Conservation (phyloP, 2,329 filamentous ascomycete genomes). For the Truncatella angustata region DNA sequence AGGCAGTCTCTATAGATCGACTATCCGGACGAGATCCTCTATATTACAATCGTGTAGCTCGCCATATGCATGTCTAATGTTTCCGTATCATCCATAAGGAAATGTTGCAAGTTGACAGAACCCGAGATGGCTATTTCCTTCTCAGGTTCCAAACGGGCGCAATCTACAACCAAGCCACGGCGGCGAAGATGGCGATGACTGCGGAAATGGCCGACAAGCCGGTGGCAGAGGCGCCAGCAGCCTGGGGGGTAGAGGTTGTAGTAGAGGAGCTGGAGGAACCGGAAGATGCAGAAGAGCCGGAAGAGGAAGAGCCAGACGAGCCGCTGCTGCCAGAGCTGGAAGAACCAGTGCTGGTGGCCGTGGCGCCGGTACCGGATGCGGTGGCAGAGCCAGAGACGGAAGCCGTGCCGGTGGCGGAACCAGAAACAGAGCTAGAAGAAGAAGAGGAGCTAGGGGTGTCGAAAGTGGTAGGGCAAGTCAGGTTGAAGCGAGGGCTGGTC, state of each 20-base stretch:
- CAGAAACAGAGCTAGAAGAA: conserved; percentile 16
- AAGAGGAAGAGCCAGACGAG: conserved; percentile 11
- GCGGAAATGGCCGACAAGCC: conserved; percentile 10
- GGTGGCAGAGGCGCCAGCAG: conserved; percentile 12
- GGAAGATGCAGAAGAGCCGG: conserved; percentile 12
- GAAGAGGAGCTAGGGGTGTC: conserved; percentile 28
- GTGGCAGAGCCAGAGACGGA: conserved; percentile 7
- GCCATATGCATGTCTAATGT: conserved; percentile 2
- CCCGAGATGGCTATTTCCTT: background rate
- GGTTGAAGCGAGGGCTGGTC: conserved; percentile 50
- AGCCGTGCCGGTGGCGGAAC: conserved; percentile 15
- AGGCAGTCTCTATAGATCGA: conserved; percentile 7
- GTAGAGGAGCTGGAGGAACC: conserved; percentile 12
- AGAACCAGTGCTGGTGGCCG: conserved; percentile 6
- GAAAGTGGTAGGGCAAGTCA: conserved; percentile 48
- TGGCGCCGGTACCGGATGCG: background rate
- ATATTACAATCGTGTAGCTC: conserved; percentile 6
- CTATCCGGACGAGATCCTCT: background rate
- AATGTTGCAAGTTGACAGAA: background rate
- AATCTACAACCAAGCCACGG: background rate
- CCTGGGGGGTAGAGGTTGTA: conserved; percentile 16
- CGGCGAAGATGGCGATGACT: conserved; percentile 1
- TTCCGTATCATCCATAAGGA: background rate
- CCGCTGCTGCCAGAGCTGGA: conserved; percentile 8
- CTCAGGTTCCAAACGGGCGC: background rate